A percentile compares a stretch with the other conserved stretches of the same genome.
phyloP scores from a whole-genome alignment of 2,329 filamentous ascomycete species.

The Fusarium sambucinum region DNA sequence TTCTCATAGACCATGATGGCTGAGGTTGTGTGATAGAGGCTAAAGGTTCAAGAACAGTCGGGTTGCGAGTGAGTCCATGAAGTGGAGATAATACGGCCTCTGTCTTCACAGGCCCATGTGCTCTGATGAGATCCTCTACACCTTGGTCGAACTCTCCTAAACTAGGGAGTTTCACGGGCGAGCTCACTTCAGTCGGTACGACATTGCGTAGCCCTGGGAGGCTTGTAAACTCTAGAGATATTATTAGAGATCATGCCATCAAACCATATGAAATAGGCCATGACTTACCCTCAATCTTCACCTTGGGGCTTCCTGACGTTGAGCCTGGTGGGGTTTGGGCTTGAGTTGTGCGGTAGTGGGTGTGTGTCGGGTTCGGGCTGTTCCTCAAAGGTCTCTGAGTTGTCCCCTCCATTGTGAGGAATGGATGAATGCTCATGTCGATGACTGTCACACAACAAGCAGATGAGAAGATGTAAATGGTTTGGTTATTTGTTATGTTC shows the following conservation, averaged over 20 bases:
- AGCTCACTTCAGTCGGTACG: conserved; percentile 32
- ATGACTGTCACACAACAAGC: conserved; percentile 18
- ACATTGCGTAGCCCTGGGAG: conserved; percentile 42
- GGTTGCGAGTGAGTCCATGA: conserved; percentile 40
- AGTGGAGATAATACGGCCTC: conserved; percentile 50
- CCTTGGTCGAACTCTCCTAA: conserved; percentile 55
- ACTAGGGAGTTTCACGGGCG: conserved; percentile 51
- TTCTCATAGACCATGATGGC: conserved; percentile 35
- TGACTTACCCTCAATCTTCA: conserved; percentile 51
- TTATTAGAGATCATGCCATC: conserved; percentile 34
- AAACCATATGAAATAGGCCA: background rate
- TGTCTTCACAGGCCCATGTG: conserved; percentile 47
- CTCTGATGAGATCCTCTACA: conserved; percentile 53
- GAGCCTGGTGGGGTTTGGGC: conserved; percentile 48
- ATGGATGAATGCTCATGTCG: conserved; percentile 42
- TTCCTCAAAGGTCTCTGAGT: conserved; percentile 12
- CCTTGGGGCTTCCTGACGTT: conserved; percentile 51
- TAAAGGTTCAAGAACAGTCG: conserved; percentile 43
- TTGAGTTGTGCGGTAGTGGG: conserved; percentile 27
- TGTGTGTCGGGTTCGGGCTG: conserved; percentile 4
- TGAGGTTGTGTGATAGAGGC: conserved; percentile 20
- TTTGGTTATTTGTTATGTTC: conserved; percentile 42
- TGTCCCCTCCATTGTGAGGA: conserved; percentile 34
- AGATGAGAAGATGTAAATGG: conserved; percentile 24
- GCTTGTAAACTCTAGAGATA: conserved; percentile 43